phyloP scores from a whole-genome alignment of 2,329 filamentous ascomycete genomes.

The Colletotrichum caudatum region DNA sequence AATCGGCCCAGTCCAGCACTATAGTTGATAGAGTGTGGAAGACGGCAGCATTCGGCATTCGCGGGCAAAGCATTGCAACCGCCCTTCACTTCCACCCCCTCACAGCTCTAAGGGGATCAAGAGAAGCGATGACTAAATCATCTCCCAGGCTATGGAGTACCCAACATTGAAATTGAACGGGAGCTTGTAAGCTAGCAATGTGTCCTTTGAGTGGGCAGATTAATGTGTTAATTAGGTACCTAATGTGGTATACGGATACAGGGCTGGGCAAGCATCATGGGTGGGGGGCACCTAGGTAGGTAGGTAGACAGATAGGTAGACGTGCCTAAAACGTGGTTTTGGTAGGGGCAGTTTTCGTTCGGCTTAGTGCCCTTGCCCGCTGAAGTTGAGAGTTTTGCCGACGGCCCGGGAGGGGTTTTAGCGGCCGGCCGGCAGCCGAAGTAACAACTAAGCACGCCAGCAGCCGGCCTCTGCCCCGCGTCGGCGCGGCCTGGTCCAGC shows the following conservation, averaged over 20 bases:
- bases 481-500: slow-evolving; percentile 1
- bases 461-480: slow-evolving; percentile 22
- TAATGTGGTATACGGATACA: no score
- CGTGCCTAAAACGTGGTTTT: neutral
- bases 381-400: neutral
- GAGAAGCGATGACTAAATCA: no score
- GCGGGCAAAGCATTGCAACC: neutral
- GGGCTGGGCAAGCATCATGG: neutral
- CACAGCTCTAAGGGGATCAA: no score
- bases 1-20: neutral
- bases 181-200: neutral
- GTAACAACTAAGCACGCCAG: slow-evolving; percentile 3
- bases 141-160: no score
- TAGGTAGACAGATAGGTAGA: neutral
- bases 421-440: neutral
- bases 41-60: neutral
- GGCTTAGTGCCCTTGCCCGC: neutral
- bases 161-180: neutral
- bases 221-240: neutral
- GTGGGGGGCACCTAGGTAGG: neutral
- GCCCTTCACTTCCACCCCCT: neutral
- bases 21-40: neutral
- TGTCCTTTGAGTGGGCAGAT: neutral
- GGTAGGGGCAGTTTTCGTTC: neutral
- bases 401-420: slow-evolving; percentile 8